Conservation (phyloP, 2,329 filamentous ascomycete species). For the Beauveria sp. region DNA sequence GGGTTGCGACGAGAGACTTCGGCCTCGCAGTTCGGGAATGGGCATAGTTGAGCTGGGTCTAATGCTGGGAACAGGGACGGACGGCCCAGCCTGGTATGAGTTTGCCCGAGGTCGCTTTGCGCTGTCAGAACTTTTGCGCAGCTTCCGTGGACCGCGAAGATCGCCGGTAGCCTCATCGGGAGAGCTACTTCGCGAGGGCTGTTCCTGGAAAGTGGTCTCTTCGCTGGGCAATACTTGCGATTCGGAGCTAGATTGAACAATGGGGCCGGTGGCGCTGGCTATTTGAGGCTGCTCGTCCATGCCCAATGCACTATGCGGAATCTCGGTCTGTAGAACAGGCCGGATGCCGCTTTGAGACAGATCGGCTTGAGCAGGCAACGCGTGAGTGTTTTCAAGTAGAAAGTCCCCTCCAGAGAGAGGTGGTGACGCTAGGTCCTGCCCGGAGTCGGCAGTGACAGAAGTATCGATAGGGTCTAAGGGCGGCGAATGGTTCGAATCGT, state of each 20-base stretch:
- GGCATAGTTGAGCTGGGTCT: conserved; percentile 25
- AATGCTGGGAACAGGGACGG: conserved; percentile 18
- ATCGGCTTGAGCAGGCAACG: neutral
- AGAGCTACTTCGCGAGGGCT: conserved; percentile 7
- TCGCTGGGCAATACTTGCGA: conserved; percentile 9
- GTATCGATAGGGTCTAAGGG: neutral
- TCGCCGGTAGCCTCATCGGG: conserved; percentile 13
- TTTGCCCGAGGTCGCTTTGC: conserved; percentile 24
- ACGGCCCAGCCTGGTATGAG: conserved; percentile 23
- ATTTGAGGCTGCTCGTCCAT: conserved; percentile 5
- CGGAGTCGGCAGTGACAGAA: neutral
- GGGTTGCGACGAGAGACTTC: conserved; percentile 42
- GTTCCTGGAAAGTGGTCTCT: conserved; percentile 9
- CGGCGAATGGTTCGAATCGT: conserved; percentile 7
- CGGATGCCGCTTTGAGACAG: neutral
- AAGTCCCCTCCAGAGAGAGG: neutral
- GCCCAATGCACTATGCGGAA: neutral
- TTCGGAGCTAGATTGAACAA: neutral
- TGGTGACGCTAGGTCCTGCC: conserved; percentile 3
- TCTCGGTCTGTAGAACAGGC: conserved; percentile 8
- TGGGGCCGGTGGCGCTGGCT: neutral
- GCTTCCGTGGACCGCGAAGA: conserved; percentile 18
- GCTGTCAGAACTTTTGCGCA: conserved; percentile 25
- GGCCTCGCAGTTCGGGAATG: conserved; percentile 29
- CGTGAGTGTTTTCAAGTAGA: neutral